Conservation (phyloP, 1,139 yeast species). For the Taphrina communis region DNA sequence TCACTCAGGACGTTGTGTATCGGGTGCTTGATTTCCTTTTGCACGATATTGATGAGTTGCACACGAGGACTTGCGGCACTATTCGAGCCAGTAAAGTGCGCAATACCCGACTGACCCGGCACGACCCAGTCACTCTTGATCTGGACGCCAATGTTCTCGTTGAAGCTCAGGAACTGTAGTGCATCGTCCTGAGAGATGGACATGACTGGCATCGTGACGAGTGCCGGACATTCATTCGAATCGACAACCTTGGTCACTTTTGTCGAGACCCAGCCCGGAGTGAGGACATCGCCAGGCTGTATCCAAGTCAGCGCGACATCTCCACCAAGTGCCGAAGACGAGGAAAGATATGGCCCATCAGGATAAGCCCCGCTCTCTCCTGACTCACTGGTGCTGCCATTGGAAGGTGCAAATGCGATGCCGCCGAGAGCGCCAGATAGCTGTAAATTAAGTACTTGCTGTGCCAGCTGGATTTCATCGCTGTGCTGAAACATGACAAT, state of each 20-base stretch:
- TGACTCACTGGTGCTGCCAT: conserved; percentile 42
- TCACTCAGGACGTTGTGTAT: conserved; percentile 82
- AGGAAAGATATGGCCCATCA: conserved; percentile 51
- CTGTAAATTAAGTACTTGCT: conserved; percentile 62
- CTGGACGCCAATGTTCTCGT: conserved; percentile 59
- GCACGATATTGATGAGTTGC: conserved; percentile 57
- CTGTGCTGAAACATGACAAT: conserved; percentile 65
- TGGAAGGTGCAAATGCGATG: conserved; percentile 59
- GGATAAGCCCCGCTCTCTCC: conserved; percentile 18
- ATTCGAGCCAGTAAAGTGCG: conserved; percentile 47
- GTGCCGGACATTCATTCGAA: conserved; percentile 59
- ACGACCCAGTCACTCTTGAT: conserved; percentile 49
- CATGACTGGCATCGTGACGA: conserved; percentile 75
- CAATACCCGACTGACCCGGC: neutral
- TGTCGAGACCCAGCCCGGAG: conserved; percentile 77
- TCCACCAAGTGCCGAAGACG: conserved; percentile 63
- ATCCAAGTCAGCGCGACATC: conserved; percentile 70
- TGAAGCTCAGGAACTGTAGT: conserved; percentile 56
- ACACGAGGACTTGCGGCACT: conserved; percentile 54
- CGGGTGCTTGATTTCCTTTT: conserved; percentile 65
- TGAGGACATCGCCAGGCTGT: conserved; percentile 77
- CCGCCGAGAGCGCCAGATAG: conserved; percentile 61
- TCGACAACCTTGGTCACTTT: conserved; percentile 50
- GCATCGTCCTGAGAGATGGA: conserved; percentile 81
- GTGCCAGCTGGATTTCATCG: conserved; percentile 61